Base-by-base conservation (phyloP, 2,329 filamentous ascomycete species). In the Penicillium sp. region DNA sequence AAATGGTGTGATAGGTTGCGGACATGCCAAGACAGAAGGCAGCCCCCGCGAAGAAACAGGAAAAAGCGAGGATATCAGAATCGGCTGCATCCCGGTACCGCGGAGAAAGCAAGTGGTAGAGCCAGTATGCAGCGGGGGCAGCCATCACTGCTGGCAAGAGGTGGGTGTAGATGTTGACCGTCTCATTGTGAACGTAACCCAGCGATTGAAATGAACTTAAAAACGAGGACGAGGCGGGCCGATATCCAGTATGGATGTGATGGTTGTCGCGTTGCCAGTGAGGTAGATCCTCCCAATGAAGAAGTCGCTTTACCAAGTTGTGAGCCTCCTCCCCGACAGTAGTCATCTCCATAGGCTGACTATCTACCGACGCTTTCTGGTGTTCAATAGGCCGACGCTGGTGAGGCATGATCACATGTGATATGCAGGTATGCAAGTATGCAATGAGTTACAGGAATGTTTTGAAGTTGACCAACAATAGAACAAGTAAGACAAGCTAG, bases 1-100 rank as follows among this genome's bases (percentile, higher is more conserved):
- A 86, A 48, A 97, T 83, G 2, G 90, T 84, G 73, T 99, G 94
- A 72, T 87, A 99, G 3, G 88, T 89, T 6, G 91, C 89, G 66
- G 89, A 92, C 87, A 93, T 90, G 23, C 89, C 88, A 52, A 94
- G 78, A 67, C 90, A 93, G 35, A 85, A 68, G 29, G 86, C 82
- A 1, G 89, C 89, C 44, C 91, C 91, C 25, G 79, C 78, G 68
- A 96, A 92, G 80, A 94, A 96, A 76, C 87, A 92, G 1, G 79
- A 78, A 71, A 96, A 91, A 31, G 86, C 90, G 36, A 86, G 62
- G n/a, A 90, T 79, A 71, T 96, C 91, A 3, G 82, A 76, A 9
- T 69, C 59, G 9, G 79, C 81, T 7, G 89, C 89, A 3, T 81
- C 79, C 9, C 79, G 80, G 68, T 93, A 93, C 9, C 90, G 84